Evolutionary conservation across 2,329 filamentous ascomycete genomes (phyloP).

Genomic region (Arthrobotrys sphaeroides): DNA sequence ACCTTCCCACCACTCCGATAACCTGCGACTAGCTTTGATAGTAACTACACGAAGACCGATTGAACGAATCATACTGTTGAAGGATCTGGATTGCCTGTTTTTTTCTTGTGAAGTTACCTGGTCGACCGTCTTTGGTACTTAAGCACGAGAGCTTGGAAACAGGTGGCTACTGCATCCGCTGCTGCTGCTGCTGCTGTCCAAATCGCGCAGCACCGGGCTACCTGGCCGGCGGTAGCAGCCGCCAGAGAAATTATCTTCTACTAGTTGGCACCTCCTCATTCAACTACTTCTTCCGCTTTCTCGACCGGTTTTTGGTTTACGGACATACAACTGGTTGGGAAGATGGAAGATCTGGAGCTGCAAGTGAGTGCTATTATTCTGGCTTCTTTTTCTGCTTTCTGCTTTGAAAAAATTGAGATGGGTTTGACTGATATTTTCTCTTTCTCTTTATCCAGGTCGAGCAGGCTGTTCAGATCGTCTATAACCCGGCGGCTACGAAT

Average conservation of each 20-base stretch:
- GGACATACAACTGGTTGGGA: too few relatives aligned
- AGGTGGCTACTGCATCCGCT: slow-evolving; percentile 53
- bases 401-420: too few relatives aligned
- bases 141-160: slow-evolving; percentile 38
- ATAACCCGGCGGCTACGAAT: slow-evolving; percentile 37
- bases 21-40: too few relatives aligned
- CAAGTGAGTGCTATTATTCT: too few relatives aligned
- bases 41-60: too few relatives aligned
- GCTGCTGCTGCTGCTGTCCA: slow-evolving; percentile 44
- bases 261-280: not conserved
- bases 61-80: too few relatives aligned
- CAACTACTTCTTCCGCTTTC: slow-evolving; percentile 16
- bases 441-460: slow-evolving; percentile 28
- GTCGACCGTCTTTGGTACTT: too few relatives aligned
- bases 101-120: too few relatives aligned
- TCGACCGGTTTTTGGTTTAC: too few relatives aligned
- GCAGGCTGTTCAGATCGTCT: slow-evolving; percentile 53
- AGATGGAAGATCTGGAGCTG: too few relatives aligned
- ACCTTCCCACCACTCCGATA: not conserved
- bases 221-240: slow-evolving; percentile 53
- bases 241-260: slow-evolving; percentile 20
- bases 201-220: slow-evolving; percentile 49
- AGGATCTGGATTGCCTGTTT: too few relatives aligned
- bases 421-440: not conserved
- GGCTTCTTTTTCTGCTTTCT: not conserved